Evolutionary conservation across 129 eudicot genomes (phyloP), one percentile per base, ranked within the genome.

Genomic region (Artemisia tridentata): DNA sequence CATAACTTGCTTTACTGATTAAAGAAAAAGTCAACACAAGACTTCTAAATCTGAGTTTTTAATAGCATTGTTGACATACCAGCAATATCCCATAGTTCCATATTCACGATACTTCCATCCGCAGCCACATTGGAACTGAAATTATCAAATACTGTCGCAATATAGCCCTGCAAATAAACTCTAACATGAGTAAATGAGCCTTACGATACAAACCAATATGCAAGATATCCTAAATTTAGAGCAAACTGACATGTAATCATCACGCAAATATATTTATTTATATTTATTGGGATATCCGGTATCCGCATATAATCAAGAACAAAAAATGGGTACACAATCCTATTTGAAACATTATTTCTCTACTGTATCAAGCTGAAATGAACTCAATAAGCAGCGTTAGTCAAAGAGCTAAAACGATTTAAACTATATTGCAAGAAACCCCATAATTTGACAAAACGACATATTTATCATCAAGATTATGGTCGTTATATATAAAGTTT

Each of bases 1-100:
- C 98, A 78, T 93, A 89, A 73, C 98, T 93, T 64, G 98, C 91
- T 79, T 86, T 84, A 66, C 98, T 93, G 71, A 89, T 93, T 73
- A 93, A 85, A 31, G 96, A 87, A 78, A 93, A 93, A 59, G 97
- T 96, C 72, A 93, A 80, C 27, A 89, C 96, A 48, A 43, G 25
- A 29, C 57, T 51, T 23, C 21, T 49, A 59, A 64, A 43, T 5
- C 67, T 34, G 54, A 47, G 69, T 23, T 23, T 23, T 23, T 23
- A 21, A 21, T 21, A 21, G 1, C 1, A 21, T 21, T 34, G 11
- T 54, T 29, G 51, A 43, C 65, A 45, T 81, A 92, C 98, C 98
- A 61, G 98, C 98, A 80, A 96, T 92, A 69, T 92, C 96, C 98
- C 96, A 92, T 4, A 92, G 77, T 11, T 96, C 98, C 83, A 92